Base-by-base conservation (phyloP, 2,329 filamentous ascomycete species). In the Fusarium anguioides region DNA sequence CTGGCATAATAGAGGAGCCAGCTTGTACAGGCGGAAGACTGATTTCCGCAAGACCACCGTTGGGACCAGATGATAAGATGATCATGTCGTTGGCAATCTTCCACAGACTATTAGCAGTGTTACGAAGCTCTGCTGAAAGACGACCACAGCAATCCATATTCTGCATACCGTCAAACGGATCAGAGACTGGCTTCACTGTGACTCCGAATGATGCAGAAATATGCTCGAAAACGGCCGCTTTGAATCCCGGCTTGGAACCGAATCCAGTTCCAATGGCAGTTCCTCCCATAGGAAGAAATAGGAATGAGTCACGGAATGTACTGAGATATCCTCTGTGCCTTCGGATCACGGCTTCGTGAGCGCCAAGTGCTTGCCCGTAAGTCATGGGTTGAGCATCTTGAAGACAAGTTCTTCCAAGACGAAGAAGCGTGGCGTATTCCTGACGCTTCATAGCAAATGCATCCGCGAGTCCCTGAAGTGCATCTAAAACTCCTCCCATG, bases 81-180 rank as follows among this genome's bases (percentile, higher is more conserved):
- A 55, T 55, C 51, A 55, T 39, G 4, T 55, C 51, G 10, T 55
- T 55, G 31, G 51, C 51, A 14, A 55, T 51, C 33, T 55, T 55
- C 51, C 51, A 55, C 26, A 55, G 18, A 9, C 51, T 55, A 8
- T 55, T 55, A 8, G 45, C 51, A 20, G 51, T 55, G 20, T 55
- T 55, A 4, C 51, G 51, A 4, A 55, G 45, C 33, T 55, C 51
- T 1, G 51, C 51, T 18, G 51, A 55, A 6, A 55, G 45, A 3
- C 51, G 44, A 7, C 44, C 51, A 23, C 51, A 55, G 4, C 33
- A 39, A 8, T 55, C 51, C 51, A 55, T 55, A 14, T 55, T 55
- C 10, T 51, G 51, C 51, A 55, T 55, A 3, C 51, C 51, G 6
- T 55, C 51, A 51, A 55, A 55, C 2, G 51, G 44, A 7, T 55